Conservation (phyloP, 139 green algal species). For the Haematococcus lacustris region DNA sequence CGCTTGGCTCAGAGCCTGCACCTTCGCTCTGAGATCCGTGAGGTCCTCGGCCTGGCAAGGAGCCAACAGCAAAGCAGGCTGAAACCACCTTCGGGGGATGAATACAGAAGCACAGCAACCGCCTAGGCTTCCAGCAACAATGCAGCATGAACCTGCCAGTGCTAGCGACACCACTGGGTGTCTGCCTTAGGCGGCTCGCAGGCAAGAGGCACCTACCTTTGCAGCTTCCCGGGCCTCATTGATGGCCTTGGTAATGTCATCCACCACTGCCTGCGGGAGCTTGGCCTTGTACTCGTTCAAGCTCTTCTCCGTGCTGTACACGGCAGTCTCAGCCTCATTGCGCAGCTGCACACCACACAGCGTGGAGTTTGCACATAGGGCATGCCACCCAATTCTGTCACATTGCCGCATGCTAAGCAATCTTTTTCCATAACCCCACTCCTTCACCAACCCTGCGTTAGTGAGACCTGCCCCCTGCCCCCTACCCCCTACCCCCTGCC, state of each 20-base stretch:
- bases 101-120: background rate
- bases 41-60: constrained; percentile 54
- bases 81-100: background rate
- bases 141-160: no score
- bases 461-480: no score
- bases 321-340: constrained; percentile 88
- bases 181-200: no score
- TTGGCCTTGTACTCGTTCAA: constrained; percentile 92
- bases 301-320: constrained; percentile 86
- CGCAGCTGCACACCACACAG: constrained; percentile 23
- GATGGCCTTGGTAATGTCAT: constrained; percentile 82
- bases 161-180: no score
- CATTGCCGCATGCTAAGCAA: no score
- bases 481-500: no score
- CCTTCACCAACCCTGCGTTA: background rate
- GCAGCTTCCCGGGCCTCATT: constrained; percentile 51
- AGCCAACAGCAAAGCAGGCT: background rate
- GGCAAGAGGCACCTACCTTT: no score
- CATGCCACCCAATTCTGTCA: background rate
- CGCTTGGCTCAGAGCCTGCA: constrained; percentile 72
- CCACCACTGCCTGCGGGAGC: constrained; percentile 64
- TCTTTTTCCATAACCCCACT: background rate
- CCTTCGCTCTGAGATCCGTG: constrained; percentile 58
- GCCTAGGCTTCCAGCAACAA: no score
- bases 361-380: background rate